A percentile compares a stretch with the other conserved stretches of the same genome.
phyloP scores from a whole-genome alignment of 2,329 filamentous ascomycete species.

The Ophiocordyceps sinensis region DNA sequence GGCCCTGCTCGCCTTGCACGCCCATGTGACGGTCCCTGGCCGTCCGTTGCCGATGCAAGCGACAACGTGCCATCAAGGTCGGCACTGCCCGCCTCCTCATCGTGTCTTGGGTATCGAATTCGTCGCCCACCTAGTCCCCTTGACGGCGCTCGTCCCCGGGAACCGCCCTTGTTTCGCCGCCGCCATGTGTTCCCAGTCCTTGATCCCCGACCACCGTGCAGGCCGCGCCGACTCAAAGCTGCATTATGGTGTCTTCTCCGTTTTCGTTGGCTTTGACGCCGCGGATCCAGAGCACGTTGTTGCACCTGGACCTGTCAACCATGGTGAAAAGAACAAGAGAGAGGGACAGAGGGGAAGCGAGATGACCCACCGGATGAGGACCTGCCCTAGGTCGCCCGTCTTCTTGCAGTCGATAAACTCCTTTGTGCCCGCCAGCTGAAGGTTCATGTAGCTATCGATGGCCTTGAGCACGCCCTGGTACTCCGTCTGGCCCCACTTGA shows the following conservation, averaged over 20 bases:
- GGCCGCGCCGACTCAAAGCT: slow-evolving; percentile 23
- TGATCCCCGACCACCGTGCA: background rate
- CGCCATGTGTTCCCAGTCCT: no score
- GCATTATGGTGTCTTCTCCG: slow-evolving; percentile 46
- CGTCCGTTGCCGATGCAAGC: no score
- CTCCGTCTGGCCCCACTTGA: slow-evolving; percentile 97
- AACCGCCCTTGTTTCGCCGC: no score
- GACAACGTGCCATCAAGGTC: no score
- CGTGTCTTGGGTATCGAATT: no score
- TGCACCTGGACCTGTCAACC: slow-evolving; percentile 45
- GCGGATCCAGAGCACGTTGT: slow-evolving; percentile 93
- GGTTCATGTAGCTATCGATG: slow-evolving; percentile 98
- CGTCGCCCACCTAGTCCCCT: no score
- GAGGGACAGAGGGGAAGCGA: background rate
- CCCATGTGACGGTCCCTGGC: no score
- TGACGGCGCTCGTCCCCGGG: no score
- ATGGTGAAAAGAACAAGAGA: background rate
- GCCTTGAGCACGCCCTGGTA: slow-evolving; percentile 90
- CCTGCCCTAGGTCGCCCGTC: slow-evolving; percentile 74
- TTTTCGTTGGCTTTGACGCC: slow-evolving; percentile 36
- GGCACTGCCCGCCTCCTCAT: no score
- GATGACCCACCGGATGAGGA: slow-evolving; percentile 63
- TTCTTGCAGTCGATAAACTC: slow-evolving; percentile 84
- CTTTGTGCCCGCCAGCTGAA: slow-evolving; percentile 80
- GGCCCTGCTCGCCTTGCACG: no score